Conservation (phyloP, 345 rosid species). For the Aquilaria yunnanensis region DNA sequence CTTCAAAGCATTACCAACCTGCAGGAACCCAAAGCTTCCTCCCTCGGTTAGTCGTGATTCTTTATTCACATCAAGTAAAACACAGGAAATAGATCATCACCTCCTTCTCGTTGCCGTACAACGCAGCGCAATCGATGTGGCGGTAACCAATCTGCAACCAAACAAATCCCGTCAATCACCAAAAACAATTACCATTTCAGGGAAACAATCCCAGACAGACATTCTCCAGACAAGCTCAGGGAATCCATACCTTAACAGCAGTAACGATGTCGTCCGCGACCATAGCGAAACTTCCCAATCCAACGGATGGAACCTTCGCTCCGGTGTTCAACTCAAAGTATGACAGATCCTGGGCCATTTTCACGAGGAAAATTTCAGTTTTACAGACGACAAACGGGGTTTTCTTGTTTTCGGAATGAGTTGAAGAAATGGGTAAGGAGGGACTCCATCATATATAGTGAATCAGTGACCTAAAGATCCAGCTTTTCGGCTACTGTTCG, state of each 20-base stretch:
- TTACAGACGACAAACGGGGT: too few relatives aligned
- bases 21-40: constrained; percentile 4
- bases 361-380: neutral
- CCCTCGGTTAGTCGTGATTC: too few relatives aligned
- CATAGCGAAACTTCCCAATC: constrained; percentile 10
- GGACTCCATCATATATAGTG: too few relatives aligned
- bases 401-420: too few relatives aligned
- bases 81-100: constrained; percentile 21
- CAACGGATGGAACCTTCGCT: constrained; percentile 14
- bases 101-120: constrained; percentile 64
- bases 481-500: too few relatives aligned
- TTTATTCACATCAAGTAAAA: neutral
- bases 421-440: too few relatives aligned
- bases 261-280: constrained; percentile 7
- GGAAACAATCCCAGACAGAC: too few relatives aligned
- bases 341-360: constrained; percentile 4
- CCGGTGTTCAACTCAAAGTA: constrained; percentile 13
- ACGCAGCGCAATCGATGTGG: constrained; percentile 63
- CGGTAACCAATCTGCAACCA: constrained; percentile 42
- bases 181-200: constrained; percentile 11
- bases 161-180: neutral
- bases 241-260: constrained; percentile 8
- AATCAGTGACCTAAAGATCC: too few relatives aligned
- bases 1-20: constrained; percentile 44
- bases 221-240: too few relatives aligned